Percentiles rank a stretch among this genome's conserved stretches.
Evolutionary conservation across 306 rosid species (phyloP).

Genomic region (Aeschynomene evenia): DNA sequence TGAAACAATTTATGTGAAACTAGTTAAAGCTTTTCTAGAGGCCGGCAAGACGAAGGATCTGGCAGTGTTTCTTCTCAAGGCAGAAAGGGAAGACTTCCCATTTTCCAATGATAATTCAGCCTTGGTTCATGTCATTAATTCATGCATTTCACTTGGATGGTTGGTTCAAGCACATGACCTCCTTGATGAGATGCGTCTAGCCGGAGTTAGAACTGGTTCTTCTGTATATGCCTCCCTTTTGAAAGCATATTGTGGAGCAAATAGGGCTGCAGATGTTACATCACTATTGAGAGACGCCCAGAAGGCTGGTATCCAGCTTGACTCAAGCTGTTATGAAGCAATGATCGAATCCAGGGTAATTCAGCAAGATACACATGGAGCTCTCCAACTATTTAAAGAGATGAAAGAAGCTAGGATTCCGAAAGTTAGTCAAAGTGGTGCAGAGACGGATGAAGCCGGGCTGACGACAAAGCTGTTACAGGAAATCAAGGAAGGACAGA

Average conservation of each 20-base stretch:
- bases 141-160: slow-evolving; percentile 83
- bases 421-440: slow-evolving; percentile 46
- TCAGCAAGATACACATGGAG: slow-evolving; percentile 72
- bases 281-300: slow-evolving; percentile 77
- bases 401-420: slow-evolving; percentile 76
- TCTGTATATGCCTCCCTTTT: slow-evolving; percentile 69
- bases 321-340: slow-evolving; percentile 69
- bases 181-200: slow-evolving; percentile 81
- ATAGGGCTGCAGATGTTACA: slow-evolving; percentile 54
- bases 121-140: slow-evolving; percentile 72
- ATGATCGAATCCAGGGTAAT: slow-evolving; percentile 74
- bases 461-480: slow-evolving; percentile 65
- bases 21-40: slow-evolving; percentile 75
- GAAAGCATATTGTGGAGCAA: slow-evolving; percentile 76
- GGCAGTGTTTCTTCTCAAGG: slow-evolving; percentile 70
- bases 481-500: slow-evolving; percentile 85
- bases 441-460: slow-evolving; percentile 49
- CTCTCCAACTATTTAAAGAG: slow-evolving; percentile 69
- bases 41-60: slow-evolving; percentile 75
- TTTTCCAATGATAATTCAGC: slow-evolving; percentile 69
- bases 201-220: slow-evolving; percentile 64
- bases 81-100: slow-evolving; percentile 67
- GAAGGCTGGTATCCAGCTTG: slow-evolving; percentile 83
- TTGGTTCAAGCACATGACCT: slow-evolving; percentile 94
- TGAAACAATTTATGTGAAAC: slow-evolving; percentile 68